Base-by-base conservation (phyloP, 129 eudicot species). In the Mikania micrantha region DNA sequence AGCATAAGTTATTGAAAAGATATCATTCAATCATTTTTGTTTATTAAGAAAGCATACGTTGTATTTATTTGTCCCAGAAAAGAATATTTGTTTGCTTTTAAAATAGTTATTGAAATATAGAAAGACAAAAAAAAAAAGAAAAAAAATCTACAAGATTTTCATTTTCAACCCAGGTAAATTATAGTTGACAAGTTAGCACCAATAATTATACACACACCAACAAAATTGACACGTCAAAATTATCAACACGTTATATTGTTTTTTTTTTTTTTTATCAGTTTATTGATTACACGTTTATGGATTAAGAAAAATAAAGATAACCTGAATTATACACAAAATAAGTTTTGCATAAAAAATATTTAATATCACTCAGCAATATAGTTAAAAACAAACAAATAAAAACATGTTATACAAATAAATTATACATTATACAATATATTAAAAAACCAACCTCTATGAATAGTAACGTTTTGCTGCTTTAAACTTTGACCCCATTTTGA, bases 71-170 rank as follows among this genome's bases (percentile, higher is more conserved):
- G 44, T 45, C n/a, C 35, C 41, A 67, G 45, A 67, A 75, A 74
- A 25, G 69, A 75, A 75, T 67, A 75, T 44, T 45, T 32, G 32
- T 53, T 7, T 38, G 48, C 69, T 59, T 66, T 58, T 22, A 44
- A 28, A 9, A 74, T 42, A 56, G 68, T 40, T 27, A 32, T n/a
- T 34, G 9, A 16, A 28, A 47, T 38, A 28, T 16, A 39, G 5
- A 19, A 5, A n/a, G n/a, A n/a, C n/a, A n/a, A n/a, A n/a, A n/a
- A n/a, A n/a, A n/a, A n/a, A n/a, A n/a, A n/a, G n/a, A 29, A 27
- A 2, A 19, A 66, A 29, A 74, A 19, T 39, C 60, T 21, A 31
- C 11, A 9, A 10, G 11, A 29, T 40, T 75, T 59, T 29, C 44
- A 34, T 31, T 31, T 75, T 9, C 8, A 58, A 20, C 38, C 61